Percentiles rank a stretch among this genome's conserved stretches.
phyloP scores from a whole-genome alignment of 116 monocot genomes.

The Phalaenopsis hybrid region DNA sequence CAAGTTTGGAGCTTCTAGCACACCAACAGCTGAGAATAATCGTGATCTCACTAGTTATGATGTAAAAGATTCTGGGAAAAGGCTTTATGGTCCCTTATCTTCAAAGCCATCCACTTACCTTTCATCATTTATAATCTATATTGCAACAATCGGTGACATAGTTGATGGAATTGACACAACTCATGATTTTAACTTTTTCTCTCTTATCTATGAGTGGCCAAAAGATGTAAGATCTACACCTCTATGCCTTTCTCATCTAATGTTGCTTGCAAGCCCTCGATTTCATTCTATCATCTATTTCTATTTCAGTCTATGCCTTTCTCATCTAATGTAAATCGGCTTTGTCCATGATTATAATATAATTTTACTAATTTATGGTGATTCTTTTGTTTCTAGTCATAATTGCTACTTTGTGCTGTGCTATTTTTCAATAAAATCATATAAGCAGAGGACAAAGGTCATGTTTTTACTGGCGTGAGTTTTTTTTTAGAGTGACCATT shows the following conservation, averaged over 20 bases:
- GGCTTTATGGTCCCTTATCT: conserved; percentile 42
- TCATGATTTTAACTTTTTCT: conserved; percentile 98
- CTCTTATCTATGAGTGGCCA: conserved; percentile 91
- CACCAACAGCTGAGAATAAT: conserved; percentile 29
- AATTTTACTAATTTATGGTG: too few species aligned
- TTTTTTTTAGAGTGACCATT: too few species aligned
- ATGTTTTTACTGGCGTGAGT: too few species aligned
- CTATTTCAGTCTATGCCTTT: too few species aligned
- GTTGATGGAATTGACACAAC: conserved; percentile 96
- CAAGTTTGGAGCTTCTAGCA: conserved; percentile 23
- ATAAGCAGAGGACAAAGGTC: too few species aligned
- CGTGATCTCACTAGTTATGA: conserved; percentile 23
- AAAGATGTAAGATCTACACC: conserved; percentile 75
- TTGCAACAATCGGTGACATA: conserved; percentile 94
- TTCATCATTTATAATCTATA: conserved; percentile 87
- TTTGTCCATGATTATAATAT: too few species aligned
- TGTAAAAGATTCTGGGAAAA: conserved; percentile 53
- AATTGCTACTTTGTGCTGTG: too few species aligned
- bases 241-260: background rate
- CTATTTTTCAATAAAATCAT: too few species aligned
- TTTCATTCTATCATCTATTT: conserved; percentile 2
- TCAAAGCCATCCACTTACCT: conserved; percentile 82
- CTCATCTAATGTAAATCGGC: too few species aligned
- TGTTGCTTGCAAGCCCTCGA: too few species aligned
- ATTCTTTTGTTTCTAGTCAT: too few species aligned